Base-by-base conservation (phyloP, 371 early-diverging fungal species). In the Apophysomyces variabilis region DNA sequence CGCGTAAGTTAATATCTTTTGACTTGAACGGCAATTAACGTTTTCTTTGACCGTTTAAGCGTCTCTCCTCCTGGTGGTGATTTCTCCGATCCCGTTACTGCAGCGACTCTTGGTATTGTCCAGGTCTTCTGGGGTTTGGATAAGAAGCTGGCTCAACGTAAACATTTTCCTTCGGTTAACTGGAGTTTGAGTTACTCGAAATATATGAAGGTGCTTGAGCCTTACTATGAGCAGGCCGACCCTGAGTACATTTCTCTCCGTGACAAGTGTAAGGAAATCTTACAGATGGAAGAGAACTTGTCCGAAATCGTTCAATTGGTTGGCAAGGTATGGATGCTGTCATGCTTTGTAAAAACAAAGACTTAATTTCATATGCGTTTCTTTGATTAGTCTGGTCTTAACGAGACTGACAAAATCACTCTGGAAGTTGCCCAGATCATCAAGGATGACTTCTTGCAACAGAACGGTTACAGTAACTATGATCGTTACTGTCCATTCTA, bases 121-220 rank as follows among this genome's bases (percentile, higher is more conserved):
- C 99, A 99, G 78, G 99, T 99, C 54, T 99, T 99, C 88, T 99
- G 99, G 99, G 99, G 99, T 69, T 85, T 99, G 68, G 99, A 99
- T 85, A 99, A 99, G 90, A 99, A 99, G 86, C 89, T 99, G 47
- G 99, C 99, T 26, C 99, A 99, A 83, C 92, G 99, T 76, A 99
- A 99, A 89, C 99, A 99, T 87, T 99, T 99, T 92, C 99, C 99
- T 9, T 99, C 99, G 26, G 98, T 99, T 66, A 99, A 99, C 88
- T 99, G 99, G 99, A 97, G 94, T 58, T 86, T 98, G 75, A 92
- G 93, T 76, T 99, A 99, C 86, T 98, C 99, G 69, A 99, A 99
- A 89, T 99, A 99, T 86, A 90, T 92, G 79, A 95, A 97, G 76
- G 96, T 96, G 7, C 85, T 99, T 56, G 97, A 98, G 63, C 93